Evolutionary conservation across 805 yeast species (phyloP).

Genomic region (Saccharomycopsis capsularis): DNA sequence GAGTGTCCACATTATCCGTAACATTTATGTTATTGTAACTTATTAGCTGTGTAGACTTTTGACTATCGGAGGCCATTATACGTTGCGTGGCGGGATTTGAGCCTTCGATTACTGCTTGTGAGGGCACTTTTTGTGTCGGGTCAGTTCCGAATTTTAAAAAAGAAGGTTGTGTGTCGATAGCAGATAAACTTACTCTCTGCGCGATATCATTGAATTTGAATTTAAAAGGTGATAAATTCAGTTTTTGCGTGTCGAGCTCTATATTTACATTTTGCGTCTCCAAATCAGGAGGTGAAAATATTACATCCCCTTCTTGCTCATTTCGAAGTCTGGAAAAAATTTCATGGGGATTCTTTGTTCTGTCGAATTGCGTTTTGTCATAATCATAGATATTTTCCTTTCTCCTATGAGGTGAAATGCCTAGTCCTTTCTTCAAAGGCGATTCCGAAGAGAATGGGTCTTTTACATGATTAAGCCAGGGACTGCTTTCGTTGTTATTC

Average conservation of each 20-base stretch:
- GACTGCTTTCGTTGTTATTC: constrained; percentile 8
- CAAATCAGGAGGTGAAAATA: not conserved
- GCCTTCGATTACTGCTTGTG: too few species aligned
- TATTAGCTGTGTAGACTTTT: not conserved
- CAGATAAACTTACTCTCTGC: not conserved
- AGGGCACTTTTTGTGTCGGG: not conserved
- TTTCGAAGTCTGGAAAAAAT: constrained; percentile 11
- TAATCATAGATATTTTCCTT: constrained; percentile 19
- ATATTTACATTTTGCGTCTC: not conserved
- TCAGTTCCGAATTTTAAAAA: not conserved
- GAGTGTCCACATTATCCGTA: constrained; percentile 1
- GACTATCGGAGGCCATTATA: too few species aligned
- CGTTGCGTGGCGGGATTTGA: too few species aligned
- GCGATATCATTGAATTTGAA: not conserved
- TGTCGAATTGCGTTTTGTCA: constrained; percentile 19
- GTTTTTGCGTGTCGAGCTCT: not conserved
- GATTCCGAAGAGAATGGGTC: constrained; percentile 36
- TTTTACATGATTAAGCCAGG: constrained; percentile 28
- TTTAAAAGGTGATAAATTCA: not conserved
- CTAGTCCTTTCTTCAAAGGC: too few species aligned
- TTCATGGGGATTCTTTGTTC: constrained; percentile 10
- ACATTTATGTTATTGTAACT: not conserved
- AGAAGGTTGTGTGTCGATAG: not conserved
- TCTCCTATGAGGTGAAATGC: constrained; percentile 13
- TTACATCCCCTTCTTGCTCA: not conserved